Conservation (phyloP, 805 yeast species). For the Huiozyma naganishii region DNA sequence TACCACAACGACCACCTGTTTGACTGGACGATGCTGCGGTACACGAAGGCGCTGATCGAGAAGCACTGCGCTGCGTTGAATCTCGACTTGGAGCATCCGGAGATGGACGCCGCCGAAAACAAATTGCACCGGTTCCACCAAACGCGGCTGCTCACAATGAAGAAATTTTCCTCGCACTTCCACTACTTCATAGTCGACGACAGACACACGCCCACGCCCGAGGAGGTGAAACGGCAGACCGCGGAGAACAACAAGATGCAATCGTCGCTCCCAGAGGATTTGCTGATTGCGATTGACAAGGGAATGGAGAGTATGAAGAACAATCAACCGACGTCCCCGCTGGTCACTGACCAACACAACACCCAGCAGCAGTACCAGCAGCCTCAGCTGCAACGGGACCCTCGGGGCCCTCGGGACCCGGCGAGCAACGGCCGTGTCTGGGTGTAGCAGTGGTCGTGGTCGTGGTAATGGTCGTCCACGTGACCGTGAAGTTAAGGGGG, state of each 20-base stretch:
- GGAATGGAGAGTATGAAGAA: conserved; percentile 22
- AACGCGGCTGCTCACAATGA: conserved; percentile 25
- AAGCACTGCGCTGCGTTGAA: conserved; percentile 12
- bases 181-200: conserved; percentile 24
- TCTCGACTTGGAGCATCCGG: background rate
- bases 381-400: background rate
- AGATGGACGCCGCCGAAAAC: conserved; percentile 1
- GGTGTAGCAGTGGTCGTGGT: background rate
- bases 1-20: conserved; percentile 90
- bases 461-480: background rate
- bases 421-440: background rate
- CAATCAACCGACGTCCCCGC: conserved; percentile 5
- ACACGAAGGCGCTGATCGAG: conserved; percentile 29
- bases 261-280: conserved; percentile 20
- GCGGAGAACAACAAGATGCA: conserved; percentile 18
- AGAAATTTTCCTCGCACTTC: conserved; percentile 27
- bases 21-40: conserved; percentile 77
- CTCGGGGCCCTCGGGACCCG: background rate
- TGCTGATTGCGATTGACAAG: conserved; percentile 21
- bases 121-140: conserved; percentile 23
- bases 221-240: conserved; percentile 25
- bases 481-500: background rate
- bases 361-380: background rate
- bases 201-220: conserved; percentile 25
- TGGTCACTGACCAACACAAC: conserved; percentile 4